Percentiles rank a stretch among this genome's conserved stretches.
These are phyloP conservation scores for Glebionis coronaria DNA, from an alignment of 129 eudicot genomes.

Conservation along the genomic window DNA sequence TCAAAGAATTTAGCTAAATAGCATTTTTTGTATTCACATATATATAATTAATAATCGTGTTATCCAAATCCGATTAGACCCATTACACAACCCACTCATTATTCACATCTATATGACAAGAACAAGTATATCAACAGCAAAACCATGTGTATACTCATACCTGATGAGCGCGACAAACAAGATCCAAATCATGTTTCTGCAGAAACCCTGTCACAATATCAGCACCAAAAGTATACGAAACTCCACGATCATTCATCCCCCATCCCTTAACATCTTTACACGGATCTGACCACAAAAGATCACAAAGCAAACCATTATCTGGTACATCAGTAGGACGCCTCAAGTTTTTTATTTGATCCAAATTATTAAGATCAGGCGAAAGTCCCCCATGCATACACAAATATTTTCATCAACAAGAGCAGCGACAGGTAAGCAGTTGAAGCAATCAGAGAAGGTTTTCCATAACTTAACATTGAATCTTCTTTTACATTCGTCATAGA, in stretches of 20 bases:
- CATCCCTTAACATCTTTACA: conserved; percentile 56
- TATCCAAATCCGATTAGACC: background rate
- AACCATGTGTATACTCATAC: conserved; percentile 21
- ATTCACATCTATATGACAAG: background rate
- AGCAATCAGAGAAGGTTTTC: conserved; percentile 45
- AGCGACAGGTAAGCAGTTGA: conserved; percentile 57
- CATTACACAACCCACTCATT: conserved; percentile 5
- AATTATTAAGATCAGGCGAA: conserved; percentile 47
- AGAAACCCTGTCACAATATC: conserved; percentile 52
- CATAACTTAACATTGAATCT: conserved; percentile 47
- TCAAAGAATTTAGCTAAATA: background rate
- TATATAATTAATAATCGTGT: no score
- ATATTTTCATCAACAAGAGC: conserved; percentile 58
- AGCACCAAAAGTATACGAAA: conserved; percentile 58
- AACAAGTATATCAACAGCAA: background rate
- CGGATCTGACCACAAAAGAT: conserved; percentile 60
- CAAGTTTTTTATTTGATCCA: conserved; percentile 50
- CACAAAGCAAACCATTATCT: conserved; percentile 51
- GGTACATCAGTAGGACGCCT: conserved; percentile 54
- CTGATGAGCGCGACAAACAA: conserved; percentile 65
- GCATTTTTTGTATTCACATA: no score
- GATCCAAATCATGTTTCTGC: conserved; percentile 49
- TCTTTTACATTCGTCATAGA: conserved; percentile 48
- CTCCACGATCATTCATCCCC: conserved; percentile 68
- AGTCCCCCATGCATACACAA: conserved; percentile 68